These are phyloP conservation scores for Nakazawaea wickerhamii DNA, from an alignment of 805 yeast species.

Conservation along the genomic window DNA sequence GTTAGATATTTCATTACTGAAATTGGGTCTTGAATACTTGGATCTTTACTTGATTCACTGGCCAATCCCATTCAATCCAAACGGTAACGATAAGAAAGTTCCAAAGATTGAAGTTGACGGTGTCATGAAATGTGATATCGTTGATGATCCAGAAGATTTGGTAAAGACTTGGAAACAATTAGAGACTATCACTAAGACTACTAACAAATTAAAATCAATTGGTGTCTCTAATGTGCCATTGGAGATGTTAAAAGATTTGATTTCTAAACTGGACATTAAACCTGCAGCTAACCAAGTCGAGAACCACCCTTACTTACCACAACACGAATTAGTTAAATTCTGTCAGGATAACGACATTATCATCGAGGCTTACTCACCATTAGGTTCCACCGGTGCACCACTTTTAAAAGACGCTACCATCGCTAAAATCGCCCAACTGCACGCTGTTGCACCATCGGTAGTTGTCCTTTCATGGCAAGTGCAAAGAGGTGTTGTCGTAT, in stretches of 20 bases:
- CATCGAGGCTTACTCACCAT: conserved; percentile 74
- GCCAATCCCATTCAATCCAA: conserved; percentile 56
- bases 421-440: conserved; percentile 37
- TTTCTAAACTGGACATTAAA: conserved; percentile 40
- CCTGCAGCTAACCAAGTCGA: conserved; percentile 79
- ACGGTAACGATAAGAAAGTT: conserved; percentile 23
- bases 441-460: conserved; percentile 41
- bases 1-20: conserved; percentile 51
- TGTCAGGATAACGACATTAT: conserved; percentile 47
- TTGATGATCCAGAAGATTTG: conserved; percentile 29
- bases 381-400: conserved; percentile 58
- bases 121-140: conserved; percentile 26
- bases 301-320: conserved; percentile 66
- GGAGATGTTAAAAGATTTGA: conserved; percentile 43
- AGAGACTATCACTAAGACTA: conserved; percentile 46
- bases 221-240: conserved; percentile 75
- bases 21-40: conserved; percentile 67
- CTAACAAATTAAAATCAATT: conserved; percentile 51
- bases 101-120: conserved; percentile 24
- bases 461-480: conserved; percentile 55
- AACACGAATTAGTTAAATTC: conserved; percentile 49
- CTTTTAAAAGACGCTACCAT: conserved; percentile 40
- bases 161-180: conserved; percentile 57
- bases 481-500: conserved; percentile 47
- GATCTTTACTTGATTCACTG: conserved; percentile 79